Evolutionary conservation across 345 rosid genomes (phyloP), one percentile per base, ranked within the genome.

Genomic region (Hibiscus tridactylites): DNA sequence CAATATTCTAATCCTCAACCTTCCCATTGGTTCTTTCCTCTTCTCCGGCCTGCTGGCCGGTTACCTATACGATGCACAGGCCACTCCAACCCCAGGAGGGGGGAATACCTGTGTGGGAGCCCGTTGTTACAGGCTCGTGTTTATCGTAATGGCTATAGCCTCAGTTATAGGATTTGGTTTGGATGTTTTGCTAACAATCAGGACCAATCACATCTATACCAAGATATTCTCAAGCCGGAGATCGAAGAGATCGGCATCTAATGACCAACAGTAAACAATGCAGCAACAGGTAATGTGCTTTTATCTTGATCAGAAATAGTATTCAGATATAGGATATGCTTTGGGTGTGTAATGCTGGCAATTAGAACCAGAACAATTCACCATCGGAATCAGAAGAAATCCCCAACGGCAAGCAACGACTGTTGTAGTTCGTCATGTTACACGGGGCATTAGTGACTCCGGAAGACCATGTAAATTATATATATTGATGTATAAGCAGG

Each of bases 31-130:
- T 17, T 95, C 97, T 60, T 87, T 92, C 78, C 93, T 92, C 75
- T 95, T 95, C 77, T 95, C 97, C 0, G 97, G 99, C 70, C 79
- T 95, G 31, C 96, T 92, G 0, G 97, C 99, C 0, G 97, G 97
- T n/a, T 71, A 82, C 13, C 77, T 90, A 29, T 95, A 92, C 15
- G 97, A 90, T 0, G 92, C 92, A 1, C 78, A 95, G 78, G 99
- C 99, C 0, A 87, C 85, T 2, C 85, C 91, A 0, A 83, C 90
- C 3, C 79, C 96, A 1, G 87, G 91, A 5, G 97, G 99, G 0
- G 93, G 99, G 6, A 82, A 90, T 79, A 90, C 97, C 17, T 95
- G 99, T 69, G 86, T 81, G 0, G 99, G 99, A 71, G 86, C 90
- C 1, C 99, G 90, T 76, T 92, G 99, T 73, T 95, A 88, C 46